phyloP scores from a whole-genome alignment of 2,329 filamentous ascomycete genomes.

The Cercospora sp. region DNA sequence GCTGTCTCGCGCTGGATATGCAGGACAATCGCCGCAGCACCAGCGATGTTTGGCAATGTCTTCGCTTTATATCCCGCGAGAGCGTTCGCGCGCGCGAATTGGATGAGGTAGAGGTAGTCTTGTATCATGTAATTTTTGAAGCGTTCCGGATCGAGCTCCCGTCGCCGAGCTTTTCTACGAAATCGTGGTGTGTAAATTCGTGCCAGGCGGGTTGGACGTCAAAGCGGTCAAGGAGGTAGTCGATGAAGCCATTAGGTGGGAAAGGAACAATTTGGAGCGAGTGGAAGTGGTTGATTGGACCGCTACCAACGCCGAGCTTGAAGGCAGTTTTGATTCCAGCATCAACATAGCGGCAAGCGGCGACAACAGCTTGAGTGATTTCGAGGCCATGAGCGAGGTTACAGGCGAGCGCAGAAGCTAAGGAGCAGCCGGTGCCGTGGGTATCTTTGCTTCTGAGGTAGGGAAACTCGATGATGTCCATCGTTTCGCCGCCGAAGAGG shows the following conservation, averaged over 20 bases:
- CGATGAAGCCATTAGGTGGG: conserved; percentile 72
- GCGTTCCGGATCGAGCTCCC: conserved; percentile 71
- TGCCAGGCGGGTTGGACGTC: conserved; percentile 77
- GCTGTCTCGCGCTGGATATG: conserved; percentile 79
- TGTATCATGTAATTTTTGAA: conserved; percentile 91
- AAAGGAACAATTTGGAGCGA: conserved; percentile 69
- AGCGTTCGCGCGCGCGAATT: conserved; percentile 85
- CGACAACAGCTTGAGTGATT: conserved; percentile 62
- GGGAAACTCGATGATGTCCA: conserved; percentile 65
- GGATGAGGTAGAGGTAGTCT: conserved; percentile 85
- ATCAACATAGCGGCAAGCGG: conserved; percentile 71
- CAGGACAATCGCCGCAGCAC: conserved; percentile 69
- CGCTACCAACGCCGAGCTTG: conserved; percentile 64
- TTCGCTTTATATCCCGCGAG: conserved; percentile 83
- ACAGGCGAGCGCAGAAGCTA: conserved; percentile 82
- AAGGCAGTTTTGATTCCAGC: conserved; percentile 67
- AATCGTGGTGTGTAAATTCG: conserved; percentile 75
- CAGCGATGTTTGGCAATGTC: conserved; percentile 69
- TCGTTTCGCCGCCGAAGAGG: conserved; percentile 63
- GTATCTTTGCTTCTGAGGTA: conserved; percentile 78
- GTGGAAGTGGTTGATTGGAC: conserved; percentile 78
- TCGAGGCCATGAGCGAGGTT: conserved; percentile 63
- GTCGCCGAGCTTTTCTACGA: conserved; percentile 73
- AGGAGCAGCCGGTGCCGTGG: conserved; percentile 90
- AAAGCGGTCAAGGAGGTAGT: conserved; percentile 74